Conservation (phyloP, 768 basidiomycete species). For the Lactifluus rugatus region DNA sequence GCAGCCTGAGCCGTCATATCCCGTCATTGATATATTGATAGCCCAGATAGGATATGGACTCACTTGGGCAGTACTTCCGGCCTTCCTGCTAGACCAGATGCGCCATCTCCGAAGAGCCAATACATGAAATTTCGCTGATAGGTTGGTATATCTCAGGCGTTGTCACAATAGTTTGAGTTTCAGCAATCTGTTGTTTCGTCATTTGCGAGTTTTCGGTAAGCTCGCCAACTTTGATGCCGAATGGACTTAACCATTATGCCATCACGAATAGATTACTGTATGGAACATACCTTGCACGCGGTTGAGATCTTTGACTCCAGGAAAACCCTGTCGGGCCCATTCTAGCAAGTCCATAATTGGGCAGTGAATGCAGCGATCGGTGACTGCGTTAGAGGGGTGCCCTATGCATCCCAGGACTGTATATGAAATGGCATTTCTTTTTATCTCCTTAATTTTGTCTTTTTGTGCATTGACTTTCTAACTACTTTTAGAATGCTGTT, state of each 20-base stretch:
- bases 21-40: background rate
- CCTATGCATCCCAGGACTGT: too few relatives aligned
- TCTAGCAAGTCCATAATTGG: constrained; percentile 62
- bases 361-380: too few relatives aligned
- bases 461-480: too few relatives aligned
- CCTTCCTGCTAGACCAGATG: constrained; percentile 25
- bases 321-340: constrained; percentile 87
- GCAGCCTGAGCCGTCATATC: background rate
- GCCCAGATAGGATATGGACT: background rate
- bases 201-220: constrained; percentile 96
- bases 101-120: constrained; percentile 26
- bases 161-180: constrained; percentile 96
- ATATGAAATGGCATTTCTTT: too few relatives aligned
- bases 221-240: constrained; percentile 83
- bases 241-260: constrained; percentile 42
- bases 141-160: constrained; percentile 99
- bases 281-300: too few relatives aligned
- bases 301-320: constrained; percentile 67
- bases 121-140: too few relatives aligned
- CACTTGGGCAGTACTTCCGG: constrained; percentile 29
- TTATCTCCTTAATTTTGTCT: too few relatives aligned
- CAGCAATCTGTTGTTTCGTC: constrained; percentile 94
- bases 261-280: too few relatives aligned
- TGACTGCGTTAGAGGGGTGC: too few relatives aligned
- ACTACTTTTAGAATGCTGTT: too few relatives aligned